Base-by-base conservation (phyloP, 225 moss, liverwort and hornwort species). In the Pseudisothecium myosuroides region DNA sequence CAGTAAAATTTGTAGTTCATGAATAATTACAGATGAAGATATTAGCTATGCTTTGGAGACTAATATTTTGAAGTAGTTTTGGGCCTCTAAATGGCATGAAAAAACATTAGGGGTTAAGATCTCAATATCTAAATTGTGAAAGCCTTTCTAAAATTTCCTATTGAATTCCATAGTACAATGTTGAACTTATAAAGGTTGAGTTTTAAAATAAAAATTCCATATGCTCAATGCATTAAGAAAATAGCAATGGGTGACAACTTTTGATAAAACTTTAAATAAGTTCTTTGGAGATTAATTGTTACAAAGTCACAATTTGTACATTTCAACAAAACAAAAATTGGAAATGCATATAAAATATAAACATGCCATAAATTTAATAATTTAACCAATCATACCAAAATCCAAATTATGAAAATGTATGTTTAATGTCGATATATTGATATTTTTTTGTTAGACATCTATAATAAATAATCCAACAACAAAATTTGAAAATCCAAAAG, bases 101-200 rank as follows among this genome's bases (percentile, higher is more conserved):
- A n/a, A n/a, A n/a, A n/a, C n/a, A n/a, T n/a, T n/a, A n/a, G n/a
- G n/a, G n/a, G 11, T 41, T 69, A 26, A 26, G 8, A 41, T 15
- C 19, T 41, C 0, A 41, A 0, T 24, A 41, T 41, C 8, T 24
- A 14, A 14, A 71, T 41, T 41, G 8, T 24, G 1, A 26, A 71
- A 5, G 14, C 3, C 13, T 26, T 71, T 41, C 24, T 14, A 69
- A 68, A 24, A 12, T 7, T 24, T 23, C 22, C 24, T 69, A 24
- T 0, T 8, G 0, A 23, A 7, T 69, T 39, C 8, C 8, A 41
- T 2, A 41, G 0, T 14, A 71, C 2, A 71, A 41, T 41, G 14
- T 14, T 71, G 71, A 26, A 71, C 15, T 41, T 8, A 26, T 41
- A 14, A 41, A 69, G 3, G 24, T 69, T 69, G 8, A 5, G 2